These are phyloP conservation scores for Cryoendolithus antarcticus DNA, from an alignment of 2,329 filamentous ascomycete species.

Conservation along the genomic window DNA sequence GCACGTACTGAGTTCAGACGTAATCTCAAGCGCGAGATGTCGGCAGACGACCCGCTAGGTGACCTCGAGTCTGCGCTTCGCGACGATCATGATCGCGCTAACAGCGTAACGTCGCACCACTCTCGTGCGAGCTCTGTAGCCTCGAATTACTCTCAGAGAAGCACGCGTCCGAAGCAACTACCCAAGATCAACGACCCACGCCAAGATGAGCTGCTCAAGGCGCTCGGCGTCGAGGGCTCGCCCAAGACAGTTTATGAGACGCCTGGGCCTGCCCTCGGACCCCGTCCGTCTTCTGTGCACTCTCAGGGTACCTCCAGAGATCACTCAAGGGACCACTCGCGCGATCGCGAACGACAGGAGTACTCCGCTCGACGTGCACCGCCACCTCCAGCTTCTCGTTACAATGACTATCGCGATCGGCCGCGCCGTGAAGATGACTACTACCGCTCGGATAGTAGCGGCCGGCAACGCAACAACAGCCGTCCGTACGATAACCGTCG, in stretches of 20 bases:
- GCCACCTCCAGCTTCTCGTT: too few relatives aligned
- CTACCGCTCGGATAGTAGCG: too few relatives aligned
- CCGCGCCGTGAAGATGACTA: too few relatives aligned
- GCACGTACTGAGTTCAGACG: too few relatives aligned
- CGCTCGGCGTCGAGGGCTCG: constrained; percentile 25
- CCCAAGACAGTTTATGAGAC: constrained; percentile 26
- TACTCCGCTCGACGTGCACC: too few relatives aligned
- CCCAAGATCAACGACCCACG: constrained; percentile 16
- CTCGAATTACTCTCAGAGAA: constrained; percentile 10
- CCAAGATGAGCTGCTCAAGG: constrained; percentile 25
- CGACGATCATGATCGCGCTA: not conserved
- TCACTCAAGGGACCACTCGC: too few relatives aligned
- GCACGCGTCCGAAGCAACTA: constrained; percentile 15
- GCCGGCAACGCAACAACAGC: too few relatives aligned
- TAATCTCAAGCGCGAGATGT: constrained; percentile 4
- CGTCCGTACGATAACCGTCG: too few relatives aligned
- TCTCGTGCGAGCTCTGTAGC: constrained; percentile 17
- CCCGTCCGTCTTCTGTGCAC: constrained; percentile 9
- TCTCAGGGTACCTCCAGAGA: not conserved
- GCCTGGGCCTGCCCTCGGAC: constrained; percentile 24
- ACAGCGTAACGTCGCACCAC: constrained; percentile 8
- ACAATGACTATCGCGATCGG: too few relatives aligned
- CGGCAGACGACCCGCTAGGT: not conserved
- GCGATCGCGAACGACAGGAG: too few relatives aligned
- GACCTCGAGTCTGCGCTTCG: too few relatives aligned